Conservation (phyloP, 1,139 yeast species). For the Kluyveromyces sp. region DNA sequence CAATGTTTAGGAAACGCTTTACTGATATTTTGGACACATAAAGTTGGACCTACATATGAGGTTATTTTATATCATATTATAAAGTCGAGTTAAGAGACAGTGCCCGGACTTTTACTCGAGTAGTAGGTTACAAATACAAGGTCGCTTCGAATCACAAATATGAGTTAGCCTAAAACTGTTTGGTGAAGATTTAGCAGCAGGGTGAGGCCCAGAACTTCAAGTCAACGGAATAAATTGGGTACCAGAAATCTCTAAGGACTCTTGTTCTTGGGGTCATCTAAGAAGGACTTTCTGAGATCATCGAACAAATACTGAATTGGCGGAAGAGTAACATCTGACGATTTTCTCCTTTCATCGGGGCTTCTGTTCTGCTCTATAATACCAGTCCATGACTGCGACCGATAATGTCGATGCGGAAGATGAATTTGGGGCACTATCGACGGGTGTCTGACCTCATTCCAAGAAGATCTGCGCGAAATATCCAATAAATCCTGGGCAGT, state of each 20-base stretch:
- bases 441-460: conserved; percentile 1
- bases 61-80: not conserved
- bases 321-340: conserved; percentile 6
- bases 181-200: too few species aligned
- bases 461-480: conserved; percentile 12
- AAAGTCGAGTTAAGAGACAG: too few species aligned
- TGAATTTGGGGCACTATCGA: conserved; percentile 5
- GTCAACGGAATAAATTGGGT: not conserved
- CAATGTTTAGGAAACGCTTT: not conserved
- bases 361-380: conserved; percentile 1
- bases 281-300: conserved; percentile 2
- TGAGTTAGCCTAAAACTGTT: too few species aligned
- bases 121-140: too few species aligned
- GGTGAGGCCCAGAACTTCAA: too few species aligned
- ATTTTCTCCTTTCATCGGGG: conserved; percentile 3
- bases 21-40: not conserved
- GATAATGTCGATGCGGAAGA: conserved; percentile 1
- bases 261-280: not conserved
- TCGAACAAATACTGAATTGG: conserved; percentile 5
- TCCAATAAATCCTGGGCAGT: conserved; percentile 15
- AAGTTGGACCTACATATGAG: not conserved
- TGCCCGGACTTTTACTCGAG: too few species aligned
- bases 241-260: too few species aligned
- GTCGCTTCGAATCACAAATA: too few species aligned
- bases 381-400: conserved; percentile 8